phyloP scores from a whole-genome alignment of 352 stramenopile genomes.

The Globisporangium spiculum region DNA sequence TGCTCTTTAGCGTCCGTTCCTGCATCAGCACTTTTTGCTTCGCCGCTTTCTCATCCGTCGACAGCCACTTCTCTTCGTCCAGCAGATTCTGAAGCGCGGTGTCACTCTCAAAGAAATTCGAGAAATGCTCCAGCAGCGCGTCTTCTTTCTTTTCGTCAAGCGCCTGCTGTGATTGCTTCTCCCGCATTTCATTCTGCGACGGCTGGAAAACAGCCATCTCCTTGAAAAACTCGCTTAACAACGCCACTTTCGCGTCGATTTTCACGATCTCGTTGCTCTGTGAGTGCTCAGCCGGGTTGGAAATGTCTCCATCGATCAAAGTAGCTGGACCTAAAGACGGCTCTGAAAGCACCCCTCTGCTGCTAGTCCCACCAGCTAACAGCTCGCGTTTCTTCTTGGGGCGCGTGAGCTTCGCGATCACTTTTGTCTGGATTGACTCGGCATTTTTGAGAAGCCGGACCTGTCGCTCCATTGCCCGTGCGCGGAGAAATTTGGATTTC shows the following conservation, averaged over 20 bases:
- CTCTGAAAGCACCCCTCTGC: not conserved
- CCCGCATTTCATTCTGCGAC: conserved; percentile 22
- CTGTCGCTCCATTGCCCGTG: conserved; percentile 31
- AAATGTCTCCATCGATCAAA: not conserved
- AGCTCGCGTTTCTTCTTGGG: conserved; percentile 16
- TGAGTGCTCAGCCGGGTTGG: not conserved
- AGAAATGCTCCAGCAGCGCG: conserved; percentile 35
- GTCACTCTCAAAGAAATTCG: conserved; percentile 43
- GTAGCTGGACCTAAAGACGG: not conserved
- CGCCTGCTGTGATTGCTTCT: conserved; percentile 11
- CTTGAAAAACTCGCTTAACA: conserved; percentile 45
- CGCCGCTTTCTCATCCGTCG: conserved; percentile 21
- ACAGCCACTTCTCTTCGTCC: conserved; percentile 53
- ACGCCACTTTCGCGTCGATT: conserved; percentile 3
- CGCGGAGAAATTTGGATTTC: conserved; percentile 46
- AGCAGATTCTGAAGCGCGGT: conserved; percentile 39
- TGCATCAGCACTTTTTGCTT: conserved; percentile 21
- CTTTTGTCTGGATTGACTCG: conserved; percentile 21
- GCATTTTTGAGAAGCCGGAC: conserved; percentile 26
- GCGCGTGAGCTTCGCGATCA: conserved; percentile 18
- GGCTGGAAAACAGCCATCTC: conserved; percentile 51
- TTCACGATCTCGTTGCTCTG: conserved; percentile 25
- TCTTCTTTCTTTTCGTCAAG: conserved; percentile 25
- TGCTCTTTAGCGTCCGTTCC: conserved; percentile 12
- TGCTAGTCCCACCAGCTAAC: not conserved